Evolutionary conservation across 768 basidiomycete genomes (phyloP).

Genomic region (Boletus reticuloceps): DNA sequence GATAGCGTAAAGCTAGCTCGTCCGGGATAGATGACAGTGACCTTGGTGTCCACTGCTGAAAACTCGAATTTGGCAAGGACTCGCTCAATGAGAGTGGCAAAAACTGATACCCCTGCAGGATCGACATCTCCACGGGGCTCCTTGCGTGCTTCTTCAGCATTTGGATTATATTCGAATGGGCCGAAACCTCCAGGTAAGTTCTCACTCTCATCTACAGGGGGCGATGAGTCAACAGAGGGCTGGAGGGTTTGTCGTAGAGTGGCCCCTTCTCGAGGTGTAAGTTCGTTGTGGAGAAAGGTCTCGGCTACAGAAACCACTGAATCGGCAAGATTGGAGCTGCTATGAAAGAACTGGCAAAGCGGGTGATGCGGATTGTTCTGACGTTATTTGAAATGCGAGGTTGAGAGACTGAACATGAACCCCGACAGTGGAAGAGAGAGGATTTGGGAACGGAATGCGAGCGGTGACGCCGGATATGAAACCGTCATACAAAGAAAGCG

Average conservation of each 20-base stretch:
- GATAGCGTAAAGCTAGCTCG: slow-evolving; percentile 60
- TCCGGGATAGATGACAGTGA: slow-evolving; percentile 67
- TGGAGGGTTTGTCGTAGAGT: slow-evolving; percentile 69
- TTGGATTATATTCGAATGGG: slow-evolving; percentile 40
- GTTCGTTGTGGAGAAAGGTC: slow-evolving; percentile 82
- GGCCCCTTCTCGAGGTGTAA: slow-evolving; percentile 68
- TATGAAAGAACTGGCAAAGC: slow-evolving; percentile 8
- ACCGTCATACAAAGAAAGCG: slow-evolving; percentile 67
- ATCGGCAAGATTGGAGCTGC: slow-evolving; percentile 53
- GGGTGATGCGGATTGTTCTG: slow-evolving; percentile 15
- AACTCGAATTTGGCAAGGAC: slow-evolving; percentile 79
- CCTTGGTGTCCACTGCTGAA: slow-evolving; percentile 61
- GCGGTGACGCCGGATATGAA: slow-evolving; percentile 72
- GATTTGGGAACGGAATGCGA: slow-evolving; percentile 84
- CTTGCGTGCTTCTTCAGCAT: slow-evolving; percentile 35
- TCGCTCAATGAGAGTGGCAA: slow-evolving; percentile 76
- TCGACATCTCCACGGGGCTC: slow-evolving; percentile 45
- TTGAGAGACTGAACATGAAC: slow-evolving; percentile 66
- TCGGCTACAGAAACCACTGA: slow-evolving; percentile 86
- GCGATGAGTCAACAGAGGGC: slow-evolving; percentile 35
- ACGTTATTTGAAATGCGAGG: slow-evolving; percentile 57
- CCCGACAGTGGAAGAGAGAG: slow-evolving; percentile 69
- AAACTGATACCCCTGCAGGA: slow-evolving; percentile 74
- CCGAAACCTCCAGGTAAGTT: slow-evolving; percentile 68
- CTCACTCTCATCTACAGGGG: slow-evolving; percentile 34